Evolutionary conservation across 1,139 yeast genomes (phyloP).

Genomic region (Eremothecium gossypii): DNA sequence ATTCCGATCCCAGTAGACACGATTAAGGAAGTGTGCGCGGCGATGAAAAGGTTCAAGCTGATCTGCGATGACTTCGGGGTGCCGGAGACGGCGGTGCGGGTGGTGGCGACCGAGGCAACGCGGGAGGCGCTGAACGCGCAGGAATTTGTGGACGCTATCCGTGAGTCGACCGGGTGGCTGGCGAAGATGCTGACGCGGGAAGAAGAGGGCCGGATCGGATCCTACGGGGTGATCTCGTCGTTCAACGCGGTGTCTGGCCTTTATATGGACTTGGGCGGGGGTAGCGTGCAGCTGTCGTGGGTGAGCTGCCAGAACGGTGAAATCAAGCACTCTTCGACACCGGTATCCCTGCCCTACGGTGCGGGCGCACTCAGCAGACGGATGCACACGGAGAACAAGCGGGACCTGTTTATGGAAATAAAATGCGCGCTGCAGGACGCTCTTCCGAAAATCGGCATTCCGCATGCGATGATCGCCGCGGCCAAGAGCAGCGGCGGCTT

Average conservation of each 20-base stretch:
- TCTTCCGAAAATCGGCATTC: slow-evolving; percentile 38
- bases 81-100: slow-evolving; percentile 44
- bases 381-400: slow-evolving; percentile 38
- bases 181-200: slow-evolving; percentile 47
- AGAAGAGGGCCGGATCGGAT: slow-evolving; percentile 55
- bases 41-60: slow-evolving; percentile 51
- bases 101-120: slow-evolving; percentile 61
- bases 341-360: slow-evolving; percentile 58
- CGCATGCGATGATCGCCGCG: slow-evolving; percentile 35
- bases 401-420: slow-evolving; percentile 39
- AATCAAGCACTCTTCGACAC: slow-evolving; percentile 42
- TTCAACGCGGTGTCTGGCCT: slow-evolving; percentile 53
- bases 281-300: slow-evolving; percentile 58
- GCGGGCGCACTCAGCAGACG: slow-evolving; percentile 54
- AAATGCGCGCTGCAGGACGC: slow-evolving; percentile 40
- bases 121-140: slow-evolving; percentile 53
- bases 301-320: slow-evolving; percentile 45
- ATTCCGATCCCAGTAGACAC: slow-evolving; percentile 47
- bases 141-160: slow-evolving; percentile 44
- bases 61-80: slow-evolving; percentile 65
- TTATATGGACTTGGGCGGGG: slow-evolving; percentile 61
- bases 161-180: slow-evolving; percentile 49
- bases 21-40: slow-evolving; percentile 45
- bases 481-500: slow-evolving; percentile 48
- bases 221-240: slow-evolving; percentile 61